phyloP scores from a whole-genome alignment of 2,329 filamentous ascomycete genomes.

The Coniochaeta pulveracea region DNA sequence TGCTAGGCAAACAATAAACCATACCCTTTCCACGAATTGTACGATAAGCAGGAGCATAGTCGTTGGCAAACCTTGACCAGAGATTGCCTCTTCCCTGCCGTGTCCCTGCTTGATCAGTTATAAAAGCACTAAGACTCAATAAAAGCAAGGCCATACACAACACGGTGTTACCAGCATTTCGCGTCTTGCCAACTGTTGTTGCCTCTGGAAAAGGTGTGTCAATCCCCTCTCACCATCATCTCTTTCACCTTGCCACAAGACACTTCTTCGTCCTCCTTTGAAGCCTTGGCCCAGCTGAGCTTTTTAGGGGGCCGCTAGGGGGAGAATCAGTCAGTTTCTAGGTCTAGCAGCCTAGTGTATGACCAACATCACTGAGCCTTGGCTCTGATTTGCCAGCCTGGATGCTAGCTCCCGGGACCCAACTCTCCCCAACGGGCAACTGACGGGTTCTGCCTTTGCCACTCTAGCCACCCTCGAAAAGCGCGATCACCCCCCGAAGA shows the following conservation, averaged over 20 bases:
- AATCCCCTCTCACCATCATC: not conserved
- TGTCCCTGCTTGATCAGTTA: too few species aligned
- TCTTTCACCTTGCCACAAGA: not conserved
- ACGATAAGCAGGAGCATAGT: too few species aligned
- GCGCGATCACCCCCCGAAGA: constrained; percentile 2
- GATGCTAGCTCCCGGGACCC: not conserved
- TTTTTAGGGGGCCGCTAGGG: not conserved
- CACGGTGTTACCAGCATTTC: too few species aligned
- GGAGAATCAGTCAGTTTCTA: constrained; percentile 1
- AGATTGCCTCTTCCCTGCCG: too few species aligned
- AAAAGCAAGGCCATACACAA: too few species aligned
- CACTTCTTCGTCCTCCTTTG: too few species aligned
- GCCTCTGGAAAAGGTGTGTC: not conserved
- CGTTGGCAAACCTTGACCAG: too few species aligned
- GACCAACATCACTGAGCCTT: constrained; percentile 3
- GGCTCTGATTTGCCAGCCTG: too few species aligned
- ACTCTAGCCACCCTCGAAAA: constrained; percentile 1
- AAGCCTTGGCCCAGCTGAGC: too few species aligned
- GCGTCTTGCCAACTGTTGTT: not conserved
- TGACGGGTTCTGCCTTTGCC: not conserved
- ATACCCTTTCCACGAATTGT: too few species aligned
- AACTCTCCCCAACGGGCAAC: constrained; percentile 2
- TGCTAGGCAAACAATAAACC: too few species aligned
- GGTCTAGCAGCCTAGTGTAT: not conserved
- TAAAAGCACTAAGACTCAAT: too few species aligned